phyloP scores from a whole-genome alignment of 345 rosid species.

The Noccaea caerulescens region DNA sequence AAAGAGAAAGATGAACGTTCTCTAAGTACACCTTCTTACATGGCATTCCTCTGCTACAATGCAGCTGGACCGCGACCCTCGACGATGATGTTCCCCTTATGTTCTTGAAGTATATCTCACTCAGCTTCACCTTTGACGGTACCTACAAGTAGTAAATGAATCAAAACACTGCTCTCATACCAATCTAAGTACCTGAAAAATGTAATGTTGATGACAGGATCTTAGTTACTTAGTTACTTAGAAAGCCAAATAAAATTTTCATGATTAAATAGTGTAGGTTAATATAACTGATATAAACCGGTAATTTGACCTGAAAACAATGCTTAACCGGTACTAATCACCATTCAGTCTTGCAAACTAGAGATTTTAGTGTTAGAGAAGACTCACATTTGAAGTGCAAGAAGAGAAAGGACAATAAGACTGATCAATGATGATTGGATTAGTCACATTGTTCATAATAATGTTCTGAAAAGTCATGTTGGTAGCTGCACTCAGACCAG shows the following conservation, averaged over 20 bases:
- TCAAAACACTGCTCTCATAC: conserved; percentile 22
- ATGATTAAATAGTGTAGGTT: not conserved
- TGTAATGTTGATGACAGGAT: not conserved
- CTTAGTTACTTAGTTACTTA: not conserved
- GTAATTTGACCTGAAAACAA: not conserved
- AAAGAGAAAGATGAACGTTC: conserved; percentile 55
- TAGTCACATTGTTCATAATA: conserved; percentile 53
- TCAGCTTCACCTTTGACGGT: conserved; percentile 57
- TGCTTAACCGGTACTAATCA: not conserved
- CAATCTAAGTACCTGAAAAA: not conserved
- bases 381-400: conserved; percentile 51
- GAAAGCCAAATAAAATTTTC: not conserved
- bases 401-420: conserved; percentile 59
- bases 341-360: not conserved
- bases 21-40: conserved; percentile 55
- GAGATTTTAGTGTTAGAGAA: conserved; percentile 6
- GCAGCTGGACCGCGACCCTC: conserved; percentile 48
- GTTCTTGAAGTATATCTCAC: conserved; percentile 58
- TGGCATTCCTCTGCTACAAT: conserved; percentile 60
- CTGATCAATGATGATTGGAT: conserved; percentile 66
- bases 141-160: conserved; percentile 29
- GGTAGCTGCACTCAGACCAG: conserved; percentile 57
- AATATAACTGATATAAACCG: not conserved
- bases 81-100: conserved; percentile 58
- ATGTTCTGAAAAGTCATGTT: conserved; percentile 64